Base-by-base conservation (phyloP, 306 rosid species). In the Quercus alba region DNA sequence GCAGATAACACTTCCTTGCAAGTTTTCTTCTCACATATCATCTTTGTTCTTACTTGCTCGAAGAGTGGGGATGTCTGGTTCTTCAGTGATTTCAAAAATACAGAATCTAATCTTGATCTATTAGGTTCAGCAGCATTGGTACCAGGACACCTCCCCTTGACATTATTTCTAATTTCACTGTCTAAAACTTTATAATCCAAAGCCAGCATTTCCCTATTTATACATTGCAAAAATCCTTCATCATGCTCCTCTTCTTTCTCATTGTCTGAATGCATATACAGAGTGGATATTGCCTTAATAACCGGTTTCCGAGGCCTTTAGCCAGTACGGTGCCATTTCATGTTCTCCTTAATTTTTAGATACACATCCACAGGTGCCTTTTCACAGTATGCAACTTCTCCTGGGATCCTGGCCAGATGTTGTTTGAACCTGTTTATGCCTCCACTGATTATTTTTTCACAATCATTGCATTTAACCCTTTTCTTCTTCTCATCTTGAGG, bases 241-340 rank as follows among this genome's bases (percentile, higher is more conserved):
- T 75, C 81, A 69, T 86, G 89, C 78, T 95, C 98, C 46, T 85
- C 90, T 59, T 91, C 97, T 68, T 90, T 91, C 71, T 95, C 96
- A 74, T 85, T 81, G 76, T 90, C 97, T 4, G 97, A 90, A 69
- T 86, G 86, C 77, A 86, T 73, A 85, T 91, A 91, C 78, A 89
- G 85, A 77, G 84, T 78, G 64, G 88, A 83, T 64, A 78, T 72
- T 25, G 91, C 94, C 76, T 86, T 87, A 68, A 84, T 71, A 80
- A 92, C 97, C 6, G 92, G 89, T 51, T 75, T 91, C 82, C 91
- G 84, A 54, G 85, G 91, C 81, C 94, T 86, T 87, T 94, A 87
- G 58, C 99, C 99, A 62, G 97, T 93, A 74, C 99, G 97, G 82
- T 95, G 98, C 99, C 98, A 93, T 87, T 93, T 95, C 99, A 95